Base-by-base conservation (phyloP, 768 basidiomycete species). In the Termitomyces sp. region DNA sequence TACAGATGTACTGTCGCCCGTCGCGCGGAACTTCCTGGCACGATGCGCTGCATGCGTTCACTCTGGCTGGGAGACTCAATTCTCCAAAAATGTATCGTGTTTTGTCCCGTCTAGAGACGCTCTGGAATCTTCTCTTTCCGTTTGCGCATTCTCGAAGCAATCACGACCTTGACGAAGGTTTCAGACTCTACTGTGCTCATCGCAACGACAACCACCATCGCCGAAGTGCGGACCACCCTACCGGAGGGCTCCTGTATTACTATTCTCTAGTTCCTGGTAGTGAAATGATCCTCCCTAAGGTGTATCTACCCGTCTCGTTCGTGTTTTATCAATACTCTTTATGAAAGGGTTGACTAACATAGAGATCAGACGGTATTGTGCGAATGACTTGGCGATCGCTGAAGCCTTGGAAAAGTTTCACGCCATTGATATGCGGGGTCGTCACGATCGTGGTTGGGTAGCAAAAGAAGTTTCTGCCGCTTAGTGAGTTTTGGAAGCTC, bases 81-180 rank as follows among this genome's bases (percentile, higher is more conserved):
- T 58, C 58, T 33, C 65, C 67, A 18, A 61, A 67, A 44, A 66
- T 71, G 62, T 40, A 61, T 0, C 57, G 45, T 9, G 65, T 60
- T 10, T 32, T 72, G 18, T n/a, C 53, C 30, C 62, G 67, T 10
- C 45, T 72, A 40, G 66, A 71, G 52, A 41, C 50, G 1, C 57
- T 72, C 10, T 72, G 71, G 71, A 68, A 72, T 36, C 58, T 65
- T 26, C 43, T 72, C 1, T 72, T 72, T 54, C 71, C 71, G 4
- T 60, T 60, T n/a, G 65, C 67, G 20, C 52, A 60, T 52, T 72
- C 71, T 1, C 30, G 46, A 1, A 63, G 58, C 30, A 60, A 66
- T 52, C 56, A 59, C 32, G 62, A 69, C 52, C 64, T 72, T 51
- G 61, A 64, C 24, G 57, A 63, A 16, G 51, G 57, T 52, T 41